Conservation (phyloP, 2,329 filamentous ascomycete species). For the Ceratocystis ficicola region DNA sequence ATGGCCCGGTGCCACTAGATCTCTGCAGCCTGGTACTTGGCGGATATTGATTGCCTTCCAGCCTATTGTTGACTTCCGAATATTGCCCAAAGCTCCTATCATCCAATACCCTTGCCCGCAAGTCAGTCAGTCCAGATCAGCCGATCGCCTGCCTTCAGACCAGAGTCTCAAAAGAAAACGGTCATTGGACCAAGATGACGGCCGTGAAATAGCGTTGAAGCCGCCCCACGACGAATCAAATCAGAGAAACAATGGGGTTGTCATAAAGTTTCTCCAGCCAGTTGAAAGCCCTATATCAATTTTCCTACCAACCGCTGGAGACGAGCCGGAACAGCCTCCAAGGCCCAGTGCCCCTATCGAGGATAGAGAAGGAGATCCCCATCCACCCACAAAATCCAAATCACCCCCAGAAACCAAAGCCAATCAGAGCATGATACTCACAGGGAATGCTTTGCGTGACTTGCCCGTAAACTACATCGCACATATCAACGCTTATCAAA, state of each 20-base stretch:
- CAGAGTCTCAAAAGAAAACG: not conserved
- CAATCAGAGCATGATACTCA: not conserved
- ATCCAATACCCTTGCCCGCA: not conserved
- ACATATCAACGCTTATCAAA: not conserved
- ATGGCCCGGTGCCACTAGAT: not conserved
- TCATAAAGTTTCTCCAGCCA: not conserved
- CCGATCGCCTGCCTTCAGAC: not conserved
- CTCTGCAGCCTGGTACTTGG: not conserved
- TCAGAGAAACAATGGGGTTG: not conserved
- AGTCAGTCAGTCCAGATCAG: not conserved
- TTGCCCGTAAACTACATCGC: not conserved
- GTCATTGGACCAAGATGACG: not conserved
- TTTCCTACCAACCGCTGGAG: not conserved
- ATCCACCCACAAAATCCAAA: not conserved
- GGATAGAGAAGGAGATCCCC: not conserved
- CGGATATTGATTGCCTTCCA: not conserved
- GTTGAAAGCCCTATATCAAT: not conserved
- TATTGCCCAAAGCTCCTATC: conserved; percentile 2
- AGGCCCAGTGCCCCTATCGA: not conserved
- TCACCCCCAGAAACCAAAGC: not conserved
- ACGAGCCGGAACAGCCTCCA: not conserved
- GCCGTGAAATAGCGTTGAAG: not conserved
- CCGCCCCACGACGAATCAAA: not conserved
- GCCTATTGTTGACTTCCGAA: conserved; percentile 9
- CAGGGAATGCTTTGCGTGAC: not conserved